These are phyloP conservation scores for Penicillium sp. DNA, from an alignment of 2,329 filamentous ascomycete species.

Conservation along the genomic window DNA sequence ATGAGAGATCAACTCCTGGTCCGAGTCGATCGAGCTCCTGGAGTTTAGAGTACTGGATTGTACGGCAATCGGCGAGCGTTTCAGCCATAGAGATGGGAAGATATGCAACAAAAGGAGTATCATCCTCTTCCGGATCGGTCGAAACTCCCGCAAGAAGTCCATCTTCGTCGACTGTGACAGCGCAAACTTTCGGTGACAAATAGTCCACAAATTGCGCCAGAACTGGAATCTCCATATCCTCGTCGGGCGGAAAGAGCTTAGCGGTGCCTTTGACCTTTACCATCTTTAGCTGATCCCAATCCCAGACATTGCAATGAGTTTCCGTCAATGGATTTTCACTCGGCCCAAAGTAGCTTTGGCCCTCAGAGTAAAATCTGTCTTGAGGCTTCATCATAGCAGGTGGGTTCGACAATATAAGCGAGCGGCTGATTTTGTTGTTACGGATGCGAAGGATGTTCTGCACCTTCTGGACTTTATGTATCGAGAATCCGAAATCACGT, in stretches of 20 bases:
- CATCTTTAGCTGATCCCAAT: constrained; percentile 27
- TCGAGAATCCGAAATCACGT: not conserved
- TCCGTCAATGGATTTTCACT: constrained; percentile 21
- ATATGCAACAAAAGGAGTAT: constrained; percentile 22
- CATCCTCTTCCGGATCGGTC: constrained; percentile 24
- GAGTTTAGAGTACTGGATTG: constrained; percentile 21
- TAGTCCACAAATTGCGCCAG: constrained; percentile 23
- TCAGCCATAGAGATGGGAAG: constrained; percentile 17
- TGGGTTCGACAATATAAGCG: not conserved
- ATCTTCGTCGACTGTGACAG: constrained; percentile 24
- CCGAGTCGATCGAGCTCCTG: constrained; percentile 22
- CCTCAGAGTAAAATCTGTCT: constrained; percentile 21
- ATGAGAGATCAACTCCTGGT: constrained; percentile 19
- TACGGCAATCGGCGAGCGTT: constrained; percentile 17
- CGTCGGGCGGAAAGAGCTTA: constrained; percentile 25
- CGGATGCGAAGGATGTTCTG: not conserved
- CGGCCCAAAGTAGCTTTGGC: constrained; percentile 21
- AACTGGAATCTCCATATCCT: constrained; percentile 19
- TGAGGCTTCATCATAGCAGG: not conserved
- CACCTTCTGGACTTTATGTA: not conserved
- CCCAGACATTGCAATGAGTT: constrained; percentile 27
- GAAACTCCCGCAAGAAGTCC: constrained; percentile 25
- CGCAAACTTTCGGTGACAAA: constrained; percentile 21
- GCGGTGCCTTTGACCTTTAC: constrained; percentile 29
- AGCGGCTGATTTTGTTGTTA: not conserved